Evolutionary conservation across 352 stramenopile genomes (phyloP), one percentile per base, ranked within the genome.

Genomic region (Peronospora farinosa): DNA sequence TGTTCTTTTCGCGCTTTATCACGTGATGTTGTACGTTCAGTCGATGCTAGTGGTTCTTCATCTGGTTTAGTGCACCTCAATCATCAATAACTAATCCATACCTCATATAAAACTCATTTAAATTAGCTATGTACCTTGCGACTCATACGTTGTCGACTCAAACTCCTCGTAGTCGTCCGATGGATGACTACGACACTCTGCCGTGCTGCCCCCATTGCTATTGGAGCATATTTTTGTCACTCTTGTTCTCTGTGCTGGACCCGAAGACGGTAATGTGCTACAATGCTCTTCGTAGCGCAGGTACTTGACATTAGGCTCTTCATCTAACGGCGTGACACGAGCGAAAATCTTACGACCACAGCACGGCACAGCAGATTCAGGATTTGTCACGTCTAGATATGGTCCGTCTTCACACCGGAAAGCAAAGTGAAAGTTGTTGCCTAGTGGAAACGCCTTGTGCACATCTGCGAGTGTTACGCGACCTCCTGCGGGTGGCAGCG

Each of bases 341-440:
- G 78, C 73, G 25, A 89, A 36, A 47, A 93, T 88, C 59, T 85
- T 90, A 47, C 67, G 72, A 1, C 74, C 76, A 38, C 66, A 80
- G 38, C 69, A 69, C 12, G 80, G 79, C 47, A 93, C 74, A 28
- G 71, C 47, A 2, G 78, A 77, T 38, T 68, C 66, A 25, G 79
- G 79, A 51, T 88, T 86, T 0, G 72, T 85, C 25, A 91, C 66
- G 45, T 89, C 76, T 13, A 90, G 48, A 49, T 70, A 91, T 19
- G 79, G 63, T 21, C 78, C 79, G 9, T 75, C 62, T 9, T 86
- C 65, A 52, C 86, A 84, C 30, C 71, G 74, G 55, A 93, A 93
- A 16, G 76, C 65, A 39, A 91, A 93, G 51, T 90, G 79, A 51
- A 74, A 90, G 32, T 57, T 64, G 17, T 47, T 66, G 30, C 76